phyloP scores from a whole-genome alignment of 495 filamentous ascomycete genomes.

The Lasiosphaeria ovina region DNA sequence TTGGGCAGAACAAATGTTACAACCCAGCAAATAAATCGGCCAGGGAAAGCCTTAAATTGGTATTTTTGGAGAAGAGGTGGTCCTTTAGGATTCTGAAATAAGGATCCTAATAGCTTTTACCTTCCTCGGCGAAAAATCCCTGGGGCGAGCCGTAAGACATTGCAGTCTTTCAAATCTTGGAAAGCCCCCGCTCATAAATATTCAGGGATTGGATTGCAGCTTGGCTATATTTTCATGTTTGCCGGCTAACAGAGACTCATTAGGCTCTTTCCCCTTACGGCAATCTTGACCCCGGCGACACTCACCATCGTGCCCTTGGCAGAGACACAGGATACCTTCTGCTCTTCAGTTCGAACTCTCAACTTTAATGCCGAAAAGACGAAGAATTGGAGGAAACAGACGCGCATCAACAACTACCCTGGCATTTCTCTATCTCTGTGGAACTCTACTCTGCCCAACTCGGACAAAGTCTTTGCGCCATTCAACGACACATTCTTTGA shows the following conservation, averaged over 20 bases:
- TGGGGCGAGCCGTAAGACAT: too few species aligned
- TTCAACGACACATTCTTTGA: constrained; percentile 32
- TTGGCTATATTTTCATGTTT: too few species aligned
- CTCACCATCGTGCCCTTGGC: constrained; percentile 24
- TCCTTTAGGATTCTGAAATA: background rate
- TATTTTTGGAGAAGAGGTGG: background rate
- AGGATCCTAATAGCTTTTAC: too few species aligned
- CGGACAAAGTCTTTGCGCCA: constrained; percentile 3
- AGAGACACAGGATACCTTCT: constrained; percentile 12
- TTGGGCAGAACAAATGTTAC: too few species aligned
- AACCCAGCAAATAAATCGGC: too few species aligned
- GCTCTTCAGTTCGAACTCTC: constrained; percentile 26
- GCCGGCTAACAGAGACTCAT: constrained; percentile 4
- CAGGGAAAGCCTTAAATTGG: background rate
- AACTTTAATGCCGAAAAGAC: constrained; percentile 27
- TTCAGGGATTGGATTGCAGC: too few species aligned
- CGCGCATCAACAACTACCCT: constrained; percentile 19
- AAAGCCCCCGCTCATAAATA: too few species aligned
- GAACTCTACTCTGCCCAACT: constrained; percentile 24
- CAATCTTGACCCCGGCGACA: constrained; percentile 29
- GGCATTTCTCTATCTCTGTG: constrained; percentile 22
- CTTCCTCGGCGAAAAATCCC: too few species aligned
- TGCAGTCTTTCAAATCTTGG: too few species aligned
- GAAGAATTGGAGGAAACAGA: constrained; percentile 26
- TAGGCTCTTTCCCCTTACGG: constrained; percentile 30